phyloP scores from a whole-genome alignment of 1,139 yeast species.

The Taphrina pruni region DNA sequence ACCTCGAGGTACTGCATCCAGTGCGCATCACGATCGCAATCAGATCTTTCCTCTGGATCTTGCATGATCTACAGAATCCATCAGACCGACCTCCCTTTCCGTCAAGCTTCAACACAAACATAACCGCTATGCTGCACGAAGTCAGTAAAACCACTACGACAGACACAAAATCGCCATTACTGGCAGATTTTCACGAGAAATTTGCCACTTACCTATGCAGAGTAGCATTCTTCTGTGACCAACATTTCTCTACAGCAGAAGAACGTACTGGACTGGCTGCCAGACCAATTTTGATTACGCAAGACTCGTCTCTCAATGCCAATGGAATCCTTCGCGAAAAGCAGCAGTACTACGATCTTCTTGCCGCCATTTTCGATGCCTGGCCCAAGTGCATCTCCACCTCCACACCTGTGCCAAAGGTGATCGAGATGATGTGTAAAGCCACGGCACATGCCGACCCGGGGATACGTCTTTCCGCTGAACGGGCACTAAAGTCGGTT shows the following conservation, averaged over 20 bases:
- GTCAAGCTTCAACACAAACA: slow-evolving; percentile 50
- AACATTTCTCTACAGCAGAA: slow-evolving; percentile 28
- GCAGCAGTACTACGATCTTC: slow-evolving; percentile 62
- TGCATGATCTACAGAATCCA: slow-evolving; percentile 62
- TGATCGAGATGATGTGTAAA: slow-evolving; percentile 75
- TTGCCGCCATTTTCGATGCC: slow-evolving; percentile 71
- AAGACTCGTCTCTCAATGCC: not conserved
- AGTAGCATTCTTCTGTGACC: slow-evolving; percentile 43
- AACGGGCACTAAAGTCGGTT: slow-evolving; percentile 65
- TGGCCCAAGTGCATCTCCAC: slow-evolving; percentile 69
- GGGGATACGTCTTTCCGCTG: slow-evolving; percentile 67
- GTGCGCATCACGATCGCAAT: slow-evolving; percentile 76
- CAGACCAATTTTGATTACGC: slow-evolving; percentile 11
- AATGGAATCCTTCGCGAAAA: slow-evolving; percentile 39
- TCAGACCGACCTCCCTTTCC: slow-evolving; percentile 78
- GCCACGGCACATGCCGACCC: slow-evolving; percentile 73
- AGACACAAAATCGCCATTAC: not conserved
- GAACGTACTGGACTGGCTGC: slow-evolving; percentile 8
- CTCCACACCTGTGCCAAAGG: slow-evolving; percentile 62
- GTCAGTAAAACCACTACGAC: not conserved
- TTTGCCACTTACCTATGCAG: slow-evolving; percentile 22
- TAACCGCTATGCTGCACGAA: not conserved
- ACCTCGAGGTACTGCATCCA: slow-evolving; percentile 68
- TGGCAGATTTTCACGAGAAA: slow-evolving; percentile 26
- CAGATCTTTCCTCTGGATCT: slow-evolving; percentile 70